These are phyloP conservation scores for Rutstroemia sp. DNA, from an alignment of 2,329 filamentous ascomycete species.

Conservation along the genomic window DNA sequence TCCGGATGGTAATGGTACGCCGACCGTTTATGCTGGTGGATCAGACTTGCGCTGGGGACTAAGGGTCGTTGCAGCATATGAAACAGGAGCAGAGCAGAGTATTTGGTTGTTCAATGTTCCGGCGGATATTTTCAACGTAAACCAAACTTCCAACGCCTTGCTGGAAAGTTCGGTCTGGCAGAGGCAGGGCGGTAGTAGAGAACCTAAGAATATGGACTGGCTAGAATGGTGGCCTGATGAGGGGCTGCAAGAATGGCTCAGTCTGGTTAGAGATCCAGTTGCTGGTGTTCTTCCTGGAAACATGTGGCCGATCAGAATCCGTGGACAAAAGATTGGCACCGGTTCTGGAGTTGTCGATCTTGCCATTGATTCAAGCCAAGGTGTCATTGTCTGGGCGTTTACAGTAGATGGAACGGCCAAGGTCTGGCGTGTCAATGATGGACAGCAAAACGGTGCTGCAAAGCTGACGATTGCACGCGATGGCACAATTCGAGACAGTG, in stretches of 20 bases:
- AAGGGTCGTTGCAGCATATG: conserved; percentile 50
- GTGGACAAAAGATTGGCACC: conserved; percentile 41
- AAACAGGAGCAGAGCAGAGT: conserved; percentile 33
- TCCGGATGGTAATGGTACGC: conserved; percentile 30
- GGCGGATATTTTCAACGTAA: conserved; percentile 43
- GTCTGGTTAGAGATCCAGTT: conserved; percentile 20
- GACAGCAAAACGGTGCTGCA: conserved; percentile 7
- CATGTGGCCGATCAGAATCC: conserved; percentile 42
- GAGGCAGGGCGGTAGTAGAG: neutral
- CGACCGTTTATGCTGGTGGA: conserved; percentile 48
- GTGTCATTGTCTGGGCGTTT: conserved; percentile 47
- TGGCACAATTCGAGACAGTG: conserved; percentile 24
- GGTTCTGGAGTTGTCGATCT: conserved; percentile 42
- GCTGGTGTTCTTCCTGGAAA: conserved; percentile 21
- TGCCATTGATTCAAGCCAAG: conserved; percentile 37
- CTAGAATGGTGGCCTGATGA: conserved; percentile 35
- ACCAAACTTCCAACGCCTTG: conserved; percentile 16
- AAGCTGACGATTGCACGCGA: conserved; percentile 22
- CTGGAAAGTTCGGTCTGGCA: conserved; percentile 10
- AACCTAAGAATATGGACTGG: conserved; percentile 22
- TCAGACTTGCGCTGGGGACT: conserved; percentile 51
- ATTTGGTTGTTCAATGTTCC: conserved; percentile 57
- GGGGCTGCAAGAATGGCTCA: conserved; percentile 30
- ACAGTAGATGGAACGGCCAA: conserved; percentile 36
- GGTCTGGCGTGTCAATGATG: conserved; percentile 39